Evolutionary conservation across 2,329 filamentous ascomycete species (phyloP).

Genomic region (Mycosphaerella sp.): DNA sequence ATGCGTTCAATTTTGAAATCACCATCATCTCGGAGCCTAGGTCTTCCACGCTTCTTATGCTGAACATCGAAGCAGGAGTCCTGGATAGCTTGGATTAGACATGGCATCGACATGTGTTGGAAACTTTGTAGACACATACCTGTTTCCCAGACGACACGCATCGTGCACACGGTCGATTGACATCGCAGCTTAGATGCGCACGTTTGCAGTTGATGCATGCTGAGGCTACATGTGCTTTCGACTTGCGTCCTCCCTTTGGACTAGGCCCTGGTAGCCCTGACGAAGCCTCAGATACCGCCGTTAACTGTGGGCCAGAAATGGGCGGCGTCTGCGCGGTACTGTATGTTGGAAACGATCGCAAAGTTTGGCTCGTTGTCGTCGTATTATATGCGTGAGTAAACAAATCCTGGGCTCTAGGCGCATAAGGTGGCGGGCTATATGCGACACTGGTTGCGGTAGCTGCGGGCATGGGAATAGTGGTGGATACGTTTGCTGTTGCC

Average conservation of each 20-base stretch:
- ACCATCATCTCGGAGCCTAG: conserved; percentile 64
- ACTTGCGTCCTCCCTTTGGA: conserved; percentile 25
- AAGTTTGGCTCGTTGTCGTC: neutral
- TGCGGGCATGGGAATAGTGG: conserved; percentile 18
- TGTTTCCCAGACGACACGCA: conserved; percentile 71
- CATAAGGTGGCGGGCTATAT: conserved; percentile 13
- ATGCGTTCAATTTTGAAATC: conserved; percentile 25
- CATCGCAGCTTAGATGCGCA: conserved; percentile 63
- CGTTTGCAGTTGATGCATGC: conserved; percentile 82
- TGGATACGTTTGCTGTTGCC: conserved; percentile 9
- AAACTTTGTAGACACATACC: conserved; percentile 35
- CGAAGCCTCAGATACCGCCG: conserved; percentile 3
- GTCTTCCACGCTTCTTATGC: conserved; percentile 77
- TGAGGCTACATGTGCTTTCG: conserved; percentile 67
- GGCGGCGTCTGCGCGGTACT: conserved; percentile 14
- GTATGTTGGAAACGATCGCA: neutral
- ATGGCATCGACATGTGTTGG: neutral
- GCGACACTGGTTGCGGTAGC: conserved; percentile 11
- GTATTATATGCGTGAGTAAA: neutral
- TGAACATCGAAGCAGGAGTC: conserved; percentile 76
- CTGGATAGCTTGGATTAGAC: conserved; percentile 38
- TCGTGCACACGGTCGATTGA: conserved; percentile 70
- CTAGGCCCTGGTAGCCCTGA: conserved; percentile 5
- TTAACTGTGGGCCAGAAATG: neutral
- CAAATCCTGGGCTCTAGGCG: neutral